These are phyloP conservation scores for Pyrenophora teres DNA, from an alignment of 2,329 filamentous ascomycete genomes.

Conservation along the genomic window DNA sequence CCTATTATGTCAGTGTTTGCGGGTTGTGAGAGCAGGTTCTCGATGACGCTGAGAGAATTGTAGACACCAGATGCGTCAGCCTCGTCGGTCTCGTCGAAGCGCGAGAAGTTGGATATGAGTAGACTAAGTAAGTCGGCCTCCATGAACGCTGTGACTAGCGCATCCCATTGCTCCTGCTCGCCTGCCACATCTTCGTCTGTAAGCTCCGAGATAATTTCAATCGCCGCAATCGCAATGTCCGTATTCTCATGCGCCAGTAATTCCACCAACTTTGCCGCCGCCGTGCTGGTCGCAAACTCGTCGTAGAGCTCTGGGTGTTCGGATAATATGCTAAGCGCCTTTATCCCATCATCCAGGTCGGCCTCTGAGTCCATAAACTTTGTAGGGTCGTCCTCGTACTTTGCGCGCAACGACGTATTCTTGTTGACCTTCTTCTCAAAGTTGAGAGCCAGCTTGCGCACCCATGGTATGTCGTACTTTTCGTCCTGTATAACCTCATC, in stretches of 20 bases:
- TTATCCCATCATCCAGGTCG: constrained; percentile 87
- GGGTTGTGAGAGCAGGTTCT: constrained; percentile 78
- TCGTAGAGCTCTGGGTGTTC: constrained; percentile 84
- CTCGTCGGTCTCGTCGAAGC: constrained; percentile 74
- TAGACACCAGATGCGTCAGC: constrained; percentile 86
- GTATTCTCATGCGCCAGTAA: constrained; percentile 94
- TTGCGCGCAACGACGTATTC: constrained; percentile 87
- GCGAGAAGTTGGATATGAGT: constrained; percentile 75
- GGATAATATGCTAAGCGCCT: constrained; percentile 80
- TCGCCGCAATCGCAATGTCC: constrained; percentile 89
- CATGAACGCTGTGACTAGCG: constrained; percentile 66
- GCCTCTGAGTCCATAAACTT: constrained; percentile 87
- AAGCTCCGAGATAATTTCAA: constrained; percentile 87
- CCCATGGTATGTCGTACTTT: constrained; percentile 81
- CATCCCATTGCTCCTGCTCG: constrained; percentile 79
- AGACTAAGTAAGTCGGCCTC: constrained; percentile 73
- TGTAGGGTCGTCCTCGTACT: constrained; percentile 76
- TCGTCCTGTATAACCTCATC: constrained; percentile 63
- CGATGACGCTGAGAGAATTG: constrained; percentile 77
- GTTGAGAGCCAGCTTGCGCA: constrained; percentile 77
- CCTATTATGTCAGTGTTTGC: constrained; percentile 73
- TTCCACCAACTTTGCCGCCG: constrained; percentile 73
- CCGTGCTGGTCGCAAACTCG: constrained; percentile 78
- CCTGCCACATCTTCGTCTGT: constrained; percentile 91
- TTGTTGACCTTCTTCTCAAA: constrained; percentile 91